Base-by-base conservation (phyloP, 805 yeast species). In the Starmera amethionina region DNA sequence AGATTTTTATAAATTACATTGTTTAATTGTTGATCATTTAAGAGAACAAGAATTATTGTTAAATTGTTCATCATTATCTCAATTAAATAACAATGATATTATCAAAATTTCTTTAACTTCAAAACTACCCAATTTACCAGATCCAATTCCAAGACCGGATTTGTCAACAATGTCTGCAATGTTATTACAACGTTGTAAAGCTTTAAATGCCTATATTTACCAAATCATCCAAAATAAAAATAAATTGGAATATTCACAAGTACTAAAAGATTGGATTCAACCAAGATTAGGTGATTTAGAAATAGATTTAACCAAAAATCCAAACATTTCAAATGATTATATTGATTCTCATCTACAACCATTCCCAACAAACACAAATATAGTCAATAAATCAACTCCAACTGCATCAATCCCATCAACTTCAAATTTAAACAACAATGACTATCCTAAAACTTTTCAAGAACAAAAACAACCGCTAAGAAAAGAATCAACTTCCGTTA, bases 1-100 rank as follows among this genome's bases (percentile, higher is more conserved):
- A 49, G 78, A 73, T 46, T 71, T 73, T 40, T 68, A 70, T 50
- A 65, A 67, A 39, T 51, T 73, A 18, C 76, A 72, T 42, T 54
- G 63, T 15, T 39, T 58, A 15, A 46, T 68, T 19, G 47, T 61
- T 19, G 55, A 54, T 30, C 41, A 45, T 30, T 32, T 57, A 40
- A 39, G 42, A 27, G 30, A 35, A 5, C 27, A 22, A 22, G 27
- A 22, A 22, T 8, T 22, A 7, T 22, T 22, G 9, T 7, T 22
- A 5, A 40, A 41, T 13, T 33, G 42, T 4, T 45, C 42, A 19
- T 22, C 41, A n/a, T 46, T 43, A 12, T 39, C 38, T 9, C 38
- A 38, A 2, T 35, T 34, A 10, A 39, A 33, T 18, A 42, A 44
- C 18, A 32, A 25, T 5, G 36, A 10, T 32, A 41, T 14, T 27